Conservation (phyloP, 2,329 filamentous ascomycete genomes). For the Aspergillus floridensis region DNA sequence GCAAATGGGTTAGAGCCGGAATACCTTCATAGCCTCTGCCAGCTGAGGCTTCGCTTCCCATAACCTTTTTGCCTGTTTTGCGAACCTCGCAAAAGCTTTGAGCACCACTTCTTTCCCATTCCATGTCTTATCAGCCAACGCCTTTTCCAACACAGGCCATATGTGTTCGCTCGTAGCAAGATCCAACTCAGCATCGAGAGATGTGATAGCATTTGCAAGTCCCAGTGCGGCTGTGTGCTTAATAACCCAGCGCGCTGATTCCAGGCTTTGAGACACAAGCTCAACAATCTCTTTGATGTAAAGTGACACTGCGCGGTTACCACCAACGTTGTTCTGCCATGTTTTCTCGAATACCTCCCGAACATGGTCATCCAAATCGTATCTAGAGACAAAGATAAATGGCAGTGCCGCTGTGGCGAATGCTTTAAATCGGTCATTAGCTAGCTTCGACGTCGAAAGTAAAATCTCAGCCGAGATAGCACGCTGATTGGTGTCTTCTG, state of each 20-base stretch:
- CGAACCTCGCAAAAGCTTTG: slow-evolving; percentile 74
- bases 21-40: slow-evolving; percentile 66
- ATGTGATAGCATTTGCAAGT: slow-evolving; percentile 68
- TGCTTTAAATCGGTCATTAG: slow-evolving; percentile 80
- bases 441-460: slow-evolving; percentile 77
- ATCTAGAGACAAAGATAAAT: slow-evolving; percentile 81
- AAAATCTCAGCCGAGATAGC: slow-evolving; percentile 80
- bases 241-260: slow-evolving; percentile 81
- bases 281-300: slow-evolving; percentile 79
- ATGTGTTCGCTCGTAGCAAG: slow-evolving; percentile 60
- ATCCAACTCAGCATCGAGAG: slow-evolving; percentile 59
- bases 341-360: slow-evolving; percentile 76
- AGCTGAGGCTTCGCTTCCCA: slow-evolving; percentile 59
- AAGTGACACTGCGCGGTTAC: slow-evolving; percentile 73
- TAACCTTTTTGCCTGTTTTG: slow-evolving; percentile 60
- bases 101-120: slow-evolving; percentile 85
- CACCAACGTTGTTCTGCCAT: slow-evolving; percentile 89
- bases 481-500: slow-evolving; percentile 73
- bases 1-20: neutral
- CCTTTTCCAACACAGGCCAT: slow-evolving; percentile 82
- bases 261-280: slow-evolving; percentile 66
- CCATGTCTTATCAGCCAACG: slow-evolving; percentile 86
- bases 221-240: slow-evolving; percentile 85
- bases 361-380: slow-evolving; percentile 79
- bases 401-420: slow-evolving; percentile 75